Evolutionary conservation across 768 basidiomycete genomes (phyloP), one percentile per base, ranked within the genome.

Genomic region (Lactarius sanguifluus): DNA sequence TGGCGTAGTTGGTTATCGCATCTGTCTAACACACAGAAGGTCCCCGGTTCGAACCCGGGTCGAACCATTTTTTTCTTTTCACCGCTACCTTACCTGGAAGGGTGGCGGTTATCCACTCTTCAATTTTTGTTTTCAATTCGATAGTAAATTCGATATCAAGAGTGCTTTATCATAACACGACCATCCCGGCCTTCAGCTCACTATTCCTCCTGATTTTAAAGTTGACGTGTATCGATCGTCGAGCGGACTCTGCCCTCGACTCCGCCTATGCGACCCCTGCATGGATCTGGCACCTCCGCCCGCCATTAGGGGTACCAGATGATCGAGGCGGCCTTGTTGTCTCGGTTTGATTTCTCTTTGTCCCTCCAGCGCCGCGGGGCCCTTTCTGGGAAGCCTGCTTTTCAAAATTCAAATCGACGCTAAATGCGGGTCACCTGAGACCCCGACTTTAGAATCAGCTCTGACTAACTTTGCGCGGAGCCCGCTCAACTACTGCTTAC

Each of bases 1-100:
- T 86, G 85, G 85, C 83, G 85, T 86, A 86, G 85, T 85, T 86
- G 85, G 85, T 86, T 86, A 86, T 86, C 85, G 83, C 85, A 85
- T 86, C 84, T 86, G 85, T 86, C 85, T 86, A 85, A 86, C 85
- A 86, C 69, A 70, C 69, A 70, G 69, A 70, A 70, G 69, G 69
- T 59, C 69, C 68, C 63, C 69, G 62, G 69, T 70, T 70, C 69
- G 69, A 70, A 25, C 69, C 69, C 62, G 69, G 69, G 69, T 63
- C 69, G 69, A 69, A 70, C 56, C 69, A 68, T 58, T 61, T 66
- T 66, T 64, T 28, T n/a, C 38, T 40, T 23, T 50, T 23, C 45
- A 12, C 12, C 0, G 12, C 36, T 38, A 13, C 36, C 2, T 38
- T 36, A 36, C 36, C 0, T 36, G 36, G 36, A 13, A 13, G 36